Conservation (phyloP, 139 green algal genomes). For the Chlorella sp. region DNA sequence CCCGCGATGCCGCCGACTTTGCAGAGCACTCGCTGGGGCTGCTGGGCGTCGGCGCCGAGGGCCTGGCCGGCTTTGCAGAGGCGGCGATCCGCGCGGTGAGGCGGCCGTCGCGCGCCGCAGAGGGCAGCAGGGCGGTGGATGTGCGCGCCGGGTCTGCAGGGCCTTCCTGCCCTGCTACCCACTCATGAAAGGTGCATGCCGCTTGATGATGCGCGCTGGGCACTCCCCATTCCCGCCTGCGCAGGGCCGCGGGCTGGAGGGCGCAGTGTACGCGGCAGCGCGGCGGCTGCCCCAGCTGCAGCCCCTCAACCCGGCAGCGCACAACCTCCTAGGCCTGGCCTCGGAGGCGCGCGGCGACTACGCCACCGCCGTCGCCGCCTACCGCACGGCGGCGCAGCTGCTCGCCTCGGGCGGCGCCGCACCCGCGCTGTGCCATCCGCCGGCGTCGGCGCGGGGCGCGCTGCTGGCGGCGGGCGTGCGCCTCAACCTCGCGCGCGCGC, state of each 20-base stretch:
- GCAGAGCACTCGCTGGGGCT: conserved; percentile 58
- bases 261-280: conserved; percentile 45
- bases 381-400: conserved; percentile 33
- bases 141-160: too few relatives aligned
- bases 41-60: conserved; percentile 48
- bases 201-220: background rate
- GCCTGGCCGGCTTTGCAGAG: conserved; percentile 45
- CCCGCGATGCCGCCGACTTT: conserved; percentile 34
- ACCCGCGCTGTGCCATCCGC: background rate
- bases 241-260: conserved; percentile 12
- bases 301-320: conserved; percentile 61
- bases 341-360: conserved; percentile 51
- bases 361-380: conserved; percentile 21
- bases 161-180: too few relatives aligned
- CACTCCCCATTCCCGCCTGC: background rate
- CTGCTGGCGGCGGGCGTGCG: conserved; percentile 17
- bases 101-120: background rate
- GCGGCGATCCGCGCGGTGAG: conserved; percentile 23
- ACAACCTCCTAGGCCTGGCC: conserved; percentile 51
- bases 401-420: too few relatives aligned
- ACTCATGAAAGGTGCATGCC: conserved; percentile 14
- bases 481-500: conserved; percentile 44
- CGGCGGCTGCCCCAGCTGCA: conserved; percentile 45
- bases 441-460: background rate
- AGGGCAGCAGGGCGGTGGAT: too few relatives aligned